Evolutionary conservation across 768 basidiomycete species (phyloP).

Genomic region (Trichaptum fuscoviolaceum): DNA sequence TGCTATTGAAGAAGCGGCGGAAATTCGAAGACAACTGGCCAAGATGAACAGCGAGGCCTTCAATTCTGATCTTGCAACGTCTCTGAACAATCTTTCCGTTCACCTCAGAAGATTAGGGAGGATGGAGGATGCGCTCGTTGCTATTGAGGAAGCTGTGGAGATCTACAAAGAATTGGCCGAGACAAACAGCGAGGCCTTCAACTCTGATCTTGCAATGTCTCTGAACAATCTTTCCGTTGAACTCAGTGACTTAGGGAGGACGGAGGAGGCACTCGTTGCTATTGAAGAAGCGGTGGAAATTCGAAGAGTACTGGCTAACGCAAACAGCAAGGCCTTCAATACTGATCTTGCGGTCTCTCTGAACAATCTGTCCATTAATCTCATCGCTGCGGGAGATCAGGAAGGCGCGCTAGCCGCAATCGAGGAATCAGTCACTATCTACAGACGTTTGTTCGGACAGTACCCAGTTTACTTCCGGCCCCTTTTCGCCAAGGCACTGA

Average conservation of each 20-base stretch:
- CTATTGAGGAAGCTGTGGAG: conserved; percentile 4
- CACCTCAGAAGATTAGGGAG: background rate
- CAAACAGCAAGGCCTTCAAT: too few relatives aligned
- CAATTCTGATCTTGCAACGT: conserved; percentile 2
- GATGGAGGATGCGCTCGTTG: background rate
- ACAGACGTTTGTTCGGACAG: background rate
- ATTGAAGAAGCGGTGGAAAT: too few relatives aligned
- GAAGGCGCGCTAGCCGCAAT: too few relatives aligned
- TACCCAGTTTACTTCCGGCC: background rate
- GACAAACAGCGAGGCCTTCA: background rate
- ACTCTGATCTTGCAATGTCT: conserved; percentile 6
- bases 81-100: conserved; percentile 11
- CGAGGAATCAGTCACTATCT: conserved; percentile 5
- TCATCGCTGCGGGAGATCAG: too few relatives aligned
- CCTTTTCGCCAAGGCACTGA: background rate
- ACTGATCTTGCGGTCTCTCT: too few relatives aligned
- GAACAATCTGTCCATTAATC: too few relatives aligned
- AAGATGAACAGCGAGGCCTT: background rate
- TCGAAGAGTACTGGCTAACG: too few relatives aligned
- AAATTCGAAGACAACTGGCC: background rate
- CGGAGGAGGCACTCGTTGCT: too few relatives aligned
- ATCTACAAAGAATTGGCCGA: background rate
- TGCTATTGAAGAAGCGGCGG: conserved; percentile 8
- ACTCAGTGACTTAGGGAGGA: conserved; percentile 8
- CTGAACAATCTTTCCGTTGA: conserved; percentile 11